A percentile compares a stretch with the other conserved stretches of the same genome.
Conservation (phyloP, 345 rosid species). For the Eucalyptus lansdowneana region DNA sequence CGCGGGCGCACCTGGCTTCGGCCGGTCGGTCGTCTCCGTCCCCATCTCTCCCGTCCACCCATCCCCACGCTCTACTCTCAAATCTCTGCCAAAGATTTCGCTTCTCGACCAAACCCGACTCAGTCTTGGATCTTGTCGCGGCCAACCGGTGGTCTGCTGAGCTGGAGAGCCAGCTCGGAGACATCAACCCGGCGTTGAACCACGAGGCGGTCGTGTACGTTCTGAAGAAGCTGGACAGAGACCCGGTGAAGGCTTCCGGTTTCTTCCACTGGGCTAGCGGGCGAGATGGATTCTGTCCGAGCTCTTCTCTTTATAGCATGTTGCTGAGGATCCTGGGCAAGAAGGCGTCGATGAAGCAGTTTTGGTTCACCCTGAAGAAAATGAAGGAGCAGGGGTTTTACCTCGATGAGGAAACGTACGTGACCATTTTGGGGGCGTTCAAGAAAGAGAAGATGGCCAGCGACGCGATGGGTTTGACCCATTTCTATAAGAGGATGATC, state of each 20-base stretch:
- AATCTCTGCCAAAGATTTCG: slow-evolving; percentile 3
- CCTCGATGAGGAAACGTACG: slow-evolving; percentile 58
- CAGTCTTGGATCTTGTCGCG: slow-evolving; percentile 28
- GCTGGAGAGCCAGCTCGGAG: slow-evolving; percentile 27
- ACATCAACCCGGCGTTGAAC: slow-evolving; percentile 7
- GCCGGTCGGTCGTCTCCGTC: slow-evolving; percentile 16
- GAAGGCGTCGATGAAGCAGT: slow-evolving; percentile 39
- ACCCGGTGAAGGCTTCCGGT: slow-evolving; percentile 40
- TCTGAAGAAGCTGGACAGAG: slow-evolving; percentile 40
- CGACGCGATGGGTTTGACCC: slow-evolving; percentile 46
- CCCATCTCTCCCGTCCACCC: neutral
- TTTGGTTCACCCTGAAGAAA: slow-evolving; percentile 46
- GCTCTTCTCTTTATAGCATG: slow-evolving; percentile 48
- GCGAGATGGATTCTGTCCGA: slow-evolving; percentile 44
- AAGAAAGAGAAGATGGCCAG: slow-evolving; percentile 32
- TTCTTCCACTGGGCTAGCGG: slow-evolving; percentile 62
- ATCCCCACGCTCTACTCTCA: neutral
- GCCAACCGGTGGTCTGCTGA: slow-evolving; percentile 41
- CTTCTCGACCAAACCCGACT: slow-evolving; percentile 33
- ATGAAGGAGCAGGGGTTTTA: slow-evolving; percentile 66
- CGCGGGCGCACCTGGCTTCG: slow-evolving; percentile 17
- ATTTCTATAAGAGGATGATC: slow-evolving; percentile 59
- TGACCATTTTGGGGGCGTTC: slow-evolving; percentile 21
- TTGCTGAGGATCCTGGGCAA: slow-evolving; percentile 49
- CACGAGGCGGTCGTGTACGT: slow-evolving; percentile 65